Evolutionary conservation across 208 protist species (phyloP), one percentile per base, ranked within the genome.

Genomic region (Balamuthia mandrillaris): DNA sequence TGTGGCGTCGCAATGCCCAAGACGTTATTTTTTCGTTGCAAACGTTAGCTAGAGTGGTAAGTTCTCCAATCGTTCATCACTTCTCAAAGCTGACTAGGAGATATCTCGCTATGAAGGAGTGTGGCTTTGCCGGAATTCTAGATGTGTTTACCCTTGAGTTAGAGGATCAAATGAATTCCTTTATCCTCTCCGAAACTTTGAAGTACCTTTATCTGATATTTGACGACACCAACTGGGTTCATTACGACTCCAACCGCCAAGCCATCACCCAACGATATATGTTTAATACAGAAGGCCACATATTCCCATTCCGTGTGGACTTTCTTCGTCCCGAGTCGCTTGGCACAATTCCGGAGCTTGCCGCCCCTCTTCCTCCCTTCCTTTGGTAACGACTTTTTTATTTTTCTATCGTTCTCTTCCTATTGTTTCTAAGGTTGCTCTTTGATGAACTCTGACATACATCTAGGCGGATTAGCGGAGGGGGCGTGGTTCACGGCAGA

Each of bases 181-280:
- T 97, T 87, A 93, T 97, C 39, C 63, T 98, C 18, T 87, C 93
- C 0, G 97, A 98, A 87, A 98, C 97, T n/a, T 87, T 97, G 42
- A 98, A 98, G 86, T 98, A 98, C 86, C 89, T 98, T 24, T 98
- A 94, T 74, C 87, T 98, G n/a, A 81, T 98, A 16, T 98, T 98
- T 84, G 90, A 85, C 39, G 84, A 90, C 44, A 86, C 78, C 31
- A 91, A 89, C 49, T 83, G 78, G 35, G 41, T 92, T 33, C 68
- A 84, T 12, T 29, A 68, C 14, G 65, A 16, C 18, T 68, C 24
- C 18, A 10, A 10, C 21, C 60, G 14, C 29, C 29, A 10, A 10
- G 14, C 29, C 29, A 27, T 14, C 65, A 5, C 24, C 7, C 31
- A 41, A 29, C 39, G 86, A 16, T 90, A 84, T 44, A 60, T 94